A percentile compares a stretch with the other conserved stretches of the same genome.
These are phyloP conservation scores for Boletellus emodensis DNA, from an alignment of 768 basidiomycete genomes.

Conservation along the genomic window DNA sequence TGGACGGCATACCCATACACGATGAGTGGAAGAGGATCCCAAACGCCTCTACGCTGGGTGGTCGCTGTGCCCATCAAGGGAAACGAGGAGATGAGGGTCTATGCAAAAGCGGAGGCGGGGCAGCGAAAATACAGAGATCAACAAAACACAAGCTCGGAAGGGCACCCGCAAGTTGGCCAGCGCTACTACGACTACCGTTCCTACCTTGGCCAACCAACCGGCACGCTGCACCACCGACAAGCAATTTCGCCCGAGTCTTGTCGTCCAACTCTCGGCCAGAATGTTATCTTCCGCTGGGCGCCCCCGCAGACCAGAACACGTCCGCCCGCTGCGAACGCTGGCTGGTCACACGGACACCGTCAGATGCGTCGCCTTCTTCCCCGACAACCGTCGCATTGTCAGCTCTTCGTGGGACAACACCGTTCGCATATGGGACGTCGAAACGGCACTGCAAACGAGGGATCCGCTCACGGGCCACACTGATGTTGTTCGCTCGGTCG, in stretches of 20 bases:
- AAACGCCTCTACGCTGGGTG: conserved; percentile 41
- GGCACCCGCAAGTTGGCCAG: too few relatives aligned
- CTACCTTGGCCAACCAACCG: too few relatives aligned
- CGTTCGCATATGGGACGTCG: conserved; percentile 27
- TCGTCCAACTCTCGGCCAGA: background rate
- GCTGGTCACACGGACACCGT: conserved; percentile 31
- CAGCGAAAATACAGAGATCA: background rate
- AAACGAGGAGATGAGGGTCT: background rate
- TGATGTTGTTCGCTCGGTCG: conserved; percentile 27
- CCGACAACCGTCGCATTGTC: conserved; percentile 22
- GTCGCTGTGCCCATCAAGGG: conserved; percentile 19
- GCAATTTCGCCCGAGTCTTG: too few relatives aligned
- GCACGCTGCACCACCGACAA: too few relatives aligned
- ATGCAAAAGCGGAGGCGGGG: background rate
- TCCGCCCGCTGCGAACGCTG: conserved; percentile 26
- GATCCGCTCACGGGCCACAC: conserved; percentile 25
- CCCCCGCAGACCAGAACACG: conserved; percentile 22
- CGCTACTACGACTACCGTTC: too few relatives aligned
- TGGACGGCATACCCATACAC: conserved; percentile 92
- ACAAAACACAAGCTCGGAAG: too few relatives aligned
- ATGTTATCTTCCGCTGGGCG: conserved; percentile 25
- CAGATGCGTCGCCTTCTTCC: conserved; percentile 27
- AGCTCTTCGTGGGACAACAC: conserved; percentile 26
- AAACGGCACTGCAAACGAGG: conserved; percentile 11
- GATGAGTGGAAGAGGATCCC: conserved; percentile 67